Percentiles rank a stretch among this genome's conserved stretches.
These are phyloP conservation scores for Fomitopsis schrenkii DNA, from an alignment of 1,284 basidiomycete species.

Conservation along the genomic window DNA sequence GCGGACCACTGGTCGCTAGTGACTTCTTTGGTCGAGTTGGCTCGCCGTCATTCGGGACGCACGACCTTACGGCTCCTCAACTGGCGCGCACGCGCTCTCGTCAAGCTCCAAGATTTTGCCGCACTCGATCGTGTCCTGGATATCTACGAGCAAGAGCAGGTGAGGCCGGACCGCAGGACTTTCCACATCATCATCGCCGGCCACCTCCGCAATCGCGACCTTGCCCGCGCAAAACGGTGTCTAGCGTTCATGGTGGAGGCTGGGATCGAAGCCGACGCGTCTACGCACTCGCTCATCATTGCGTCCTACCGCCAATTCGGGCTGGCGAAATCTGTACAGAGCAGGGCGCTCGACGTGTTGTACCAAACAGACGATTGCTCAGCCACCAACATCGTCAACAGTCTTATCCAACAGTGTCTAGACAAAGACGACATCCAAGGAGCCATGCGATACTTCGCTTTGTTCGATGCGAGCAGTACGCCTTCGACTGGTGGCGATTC, in stretches of 20 bases:
- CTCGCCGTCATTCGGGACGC: constrained; percentile 40
- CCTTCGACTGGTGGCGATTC: constrained; percentile 27
- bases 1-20: constrained; percentile 48
- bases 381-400: constrained; percentile 56
- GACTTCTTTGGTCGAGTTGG: constrained; percentile 41
- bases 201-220: constrained; percentile 63
- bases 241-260: constrained; percentile 52
- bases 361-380: constrained; percentile 32
- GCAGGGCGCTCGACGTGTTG: constrained; percentile 46
- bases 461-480: constrained; percentile 36
- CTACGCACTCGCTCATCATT: constrained; percentile 57
- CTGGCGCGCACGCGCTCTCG: constrained; percentile 57
- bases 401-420: constrained; percentile 54
- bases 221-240: constrained; percentile 47
- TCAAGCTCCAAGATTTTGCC: constrained; percentile 48
- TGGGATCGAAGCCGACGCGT: constrained; percentile 48
- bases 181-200: constrained; percentile 64
- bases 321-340: constrained; percentile 48
- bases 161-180: constrained; percentile 53
- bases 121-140: constrained; percentile 41
- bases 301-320: constrained; percentile 59
- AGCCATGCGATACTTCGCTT: constrained; percentile 41
- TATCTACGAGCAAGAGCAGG: constrained; percentile 42
- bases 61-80: constrained; percentile 57
- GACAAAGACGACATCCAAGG: constrained; percentile 48